phyloP scores from a whole-genome alignment of 1,284 basidiomycete species.

The Cryptococcus sp. region DNA sequence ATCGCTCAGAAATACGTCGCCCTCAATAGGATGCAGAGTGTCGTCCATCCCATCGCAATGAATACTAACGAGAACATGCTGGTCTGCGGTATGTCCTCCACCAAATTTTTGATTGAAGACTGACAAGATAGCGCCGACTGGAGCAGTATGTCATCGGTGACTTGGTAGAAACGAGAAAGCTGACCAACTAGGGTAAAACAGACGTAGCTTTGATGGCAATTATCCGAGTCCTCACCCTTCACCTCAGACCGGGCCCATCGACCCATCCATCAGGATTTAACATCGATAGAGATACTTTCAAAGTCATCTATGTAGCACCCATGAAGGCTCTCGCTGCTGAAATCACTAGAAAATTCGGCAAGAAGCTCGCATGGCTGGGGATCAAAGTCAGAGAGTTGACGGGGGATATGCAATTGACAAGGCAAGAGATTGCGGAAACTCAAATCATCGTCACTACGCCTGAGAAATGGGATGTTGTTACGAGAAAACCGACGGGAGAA shows the following conservation, averaged over 20 bases:
- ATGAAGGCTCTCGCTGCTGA: constrained; percentile 99
- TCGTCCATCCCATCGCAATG: constrained; percentile 91
- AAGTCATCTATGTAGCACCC: constrained; percentile 97
- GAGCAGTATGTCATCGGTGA: constrained; percentile 71
- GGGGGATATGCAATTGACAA: constrained; percentile 97
- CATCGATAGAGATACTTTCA: constrained; percentile 75
- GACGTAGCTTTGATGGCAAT: constrained; percentile 96
- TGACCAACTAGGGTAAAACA: constrained; percentile 78
- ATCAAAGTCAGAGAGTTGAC: constrained; percentile 90
- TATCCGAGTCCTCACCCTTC: constrained; percentile 77
- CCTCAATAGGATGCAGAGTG: constrained; percentile 92
- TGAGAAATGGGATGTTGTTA: constrained; percentile 99
- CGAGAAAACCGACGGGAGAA: constrained; percentile 92
- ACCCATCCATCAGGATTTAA: constrained; percentile 49
- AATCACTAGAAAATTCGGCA: constrained; percentile 88
- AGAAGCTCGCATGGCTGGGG: constrained; percentile 82
- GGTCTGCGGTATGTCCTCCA: constrained; percentile 70
- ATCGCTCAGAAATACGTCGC: constrained; percentile 69
- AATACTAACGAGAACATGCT: constrained; percentile 94
- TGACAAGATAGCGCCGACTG: constrained; percentile 71
- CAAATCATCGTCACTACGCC: constrained; percentile 99
- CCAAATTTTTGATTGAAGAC: not conserved
- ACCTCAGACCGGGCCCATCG: constrained; percentile 52
- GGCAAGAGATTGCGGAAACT: constrained; percentile 88
- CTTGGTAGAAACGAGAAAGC: not conserved